Evolutionary conservation across 2,329 filamentous ascomycete genomes (phyloP).

Genomic region (Teratosphaeria nubilosa): DNA sequence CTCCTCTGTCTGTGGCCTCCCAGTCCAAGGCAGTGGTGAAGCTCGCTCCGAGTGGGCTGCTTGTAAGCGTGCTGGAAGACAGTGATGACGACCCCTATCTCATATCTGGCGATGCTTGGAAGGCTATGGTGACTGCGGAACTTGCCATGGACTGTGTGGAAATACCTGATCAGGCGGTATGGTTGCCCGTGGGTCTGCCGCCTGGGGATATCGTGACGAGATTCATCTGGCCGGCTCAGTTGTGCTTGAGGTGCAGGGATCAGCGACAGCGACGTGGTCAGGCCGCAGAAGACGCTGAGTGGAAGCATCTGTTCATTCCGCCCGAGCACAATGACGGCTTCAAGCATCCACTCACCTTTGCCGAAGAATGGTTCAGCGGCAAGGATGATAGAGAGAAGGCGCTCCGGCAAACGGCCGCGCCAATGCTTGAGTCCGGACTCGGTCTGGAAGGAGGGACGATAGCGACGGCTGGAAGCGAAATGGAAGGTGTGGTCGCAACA

Average conservation of each 20-base stretch:
- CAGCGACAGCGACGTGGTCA: neutral
- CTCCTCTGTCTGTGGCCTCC: neutral
- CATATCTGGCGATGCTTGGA: constrained; percentile 6
- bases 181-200: constrained; percentile 1
- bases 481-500: constrained; percentile 3
- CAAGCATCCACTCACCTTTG: constrained; percentile 16
- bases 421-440: neutral
- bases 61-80: neutral
- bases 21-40: neutral
- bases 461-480: neutral
- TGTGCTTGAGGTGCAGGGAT: constrained; percentile 9
- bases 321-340: constrained; percentile 19
- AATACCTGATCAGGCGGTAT: constrained; percentile 1
- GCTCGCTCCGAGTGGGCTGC: constrained; percentile 2
- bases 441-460: neutral
- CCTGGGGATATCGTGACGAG: neutral
- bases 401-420: neutral
- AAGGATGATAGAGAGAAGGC: constrained; percentile 15
- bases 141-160: constrained; percentile 8
- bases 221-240: constrained; percentile 13
- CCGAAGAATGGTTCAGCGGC: constrained; percentile 19
- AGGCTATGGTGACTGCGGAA: constrained; percentile 1
- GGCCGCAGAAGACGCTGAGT: neutral
- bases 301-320: constrained; percentile 16
- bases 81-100: neutral